These are phyloP conservation scores for Letharia lupina DNA, from an alignment of 495 filamentous ascomycete genomes.

Conservation along the genomic window DNA sequence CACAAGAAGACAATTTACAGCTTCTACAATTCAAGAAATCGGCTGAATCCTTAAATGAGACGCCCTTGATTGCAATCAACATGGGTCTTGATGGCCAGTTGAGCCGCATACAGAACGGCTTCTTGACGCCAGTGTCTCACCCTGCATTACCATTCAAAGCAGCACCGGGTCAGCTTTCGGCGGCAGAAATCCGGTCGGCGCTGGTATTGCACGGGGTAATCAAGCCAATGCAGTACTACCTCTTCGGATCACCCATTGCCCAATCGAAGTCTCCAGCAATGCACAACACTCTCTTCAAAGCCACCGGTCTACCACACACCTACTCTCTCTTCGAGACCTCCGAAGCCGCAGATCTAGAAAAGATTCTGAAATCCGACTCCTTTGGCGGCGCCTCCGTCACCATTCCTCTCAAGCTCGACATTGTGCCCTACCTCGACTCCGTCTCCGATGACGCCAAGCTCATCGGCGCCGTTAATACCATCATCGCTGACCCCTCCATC, in stretches of 20 bases:
- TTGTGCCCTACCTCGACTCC: constrained; percentile 73
- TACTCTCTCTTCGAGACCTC: constrained; percentile 76
- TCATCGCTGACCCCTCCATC: constrained; percentile 46
- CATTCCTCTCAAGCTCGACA: constrained; percentile 86
- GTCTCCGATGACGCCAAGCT: constrained; percentile 65
- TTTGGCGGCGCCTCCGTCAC: constrained; percentile 95
- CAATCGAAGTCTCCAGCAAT: constrained; percentile 77
- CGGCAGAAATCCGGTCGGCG: constrained; percentile 73
- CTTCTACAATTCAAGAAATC: constrained; percentile 74
- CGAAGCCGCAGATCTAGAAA: constrained; percentile 51
- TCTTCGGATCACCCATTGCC: constrained; percentile 78
- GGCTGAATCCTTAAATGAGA: constrained; percentile 60
- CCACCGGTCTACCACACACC: constrained; percentile 75
- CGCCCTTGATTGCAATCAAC: constrained; percentile 88
- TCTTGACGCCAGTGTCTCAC: constrained; percentile 95
- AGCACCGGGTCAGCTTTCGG: constrained; percentile 89
- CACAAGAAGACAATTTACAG: constrained; percentile 74
- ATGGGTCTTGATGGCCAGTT: constrained; percentile 87
- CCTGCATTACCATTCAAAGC: constrained; percentile 82
- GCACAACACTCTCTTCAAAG: constrained; percentile 78
- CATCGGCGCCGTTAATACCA: constrained; percentile 94
- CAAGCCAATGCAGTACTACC: constrained; percentile 64
- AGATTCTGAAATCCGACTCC: constrained; percentile 57
- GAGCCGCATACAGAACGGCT: constrained; percentile 79
- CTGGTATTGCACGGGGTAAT: constrained; percentile 75